Evolutionary conservation across 2,329 filamentous ascomycete genomes (phyloP).

Genomic region (Alternaria ethzedia): DNA sequence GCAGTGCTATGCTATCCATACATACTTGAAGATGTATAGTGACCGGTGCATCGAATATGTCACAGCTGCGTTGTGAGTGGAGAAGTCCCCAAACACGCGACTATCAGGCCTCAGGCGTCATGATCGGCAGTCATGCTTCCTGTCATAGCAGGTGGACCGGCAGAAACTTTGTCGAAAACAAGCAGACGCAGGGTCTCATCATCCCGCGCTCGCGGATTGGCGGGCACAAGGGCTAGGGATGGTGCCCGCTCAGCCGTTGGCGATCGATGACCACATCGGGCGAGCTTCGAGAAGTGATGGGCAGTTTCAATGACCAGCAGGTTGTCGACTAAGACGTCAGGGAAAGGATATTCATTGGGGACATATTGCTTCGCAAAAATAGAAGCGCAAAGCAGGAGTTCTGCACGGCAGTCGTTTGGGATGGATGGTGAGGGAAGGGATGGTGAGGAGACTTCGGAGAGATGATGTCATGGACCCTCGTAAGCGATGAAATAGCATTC

Average conservation of each 20-base stretch:
- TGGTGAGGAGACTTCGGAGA: background rate
- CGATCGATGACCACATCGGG: constrained; percentile 29
- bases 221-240: constrained; percentile 21
- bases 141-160: constrained; percentile 22
- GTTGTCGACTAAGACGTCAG: constrained; percentile 13
- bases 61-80: constrained; percentile 10
- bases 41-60: background rate
- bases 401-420: constrained; percentile 14
- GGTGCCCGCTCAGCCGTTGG: constrained; percentile 25
- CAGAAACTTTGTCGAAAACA: constrained; percentile 30
- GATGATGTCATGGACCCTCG: constrained; percentile 33
- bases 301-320: constrained; percentile 13
- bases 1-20: background rate
- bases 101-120: constrained; percentile 36
- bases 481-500: constrained; percentile 20
- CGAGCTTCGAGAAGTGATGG: constrained; percentile 21
- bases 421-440: constrained; percentile 8
- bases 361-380: constrained; percentile 23
- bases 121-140: constrained; percentile 32
- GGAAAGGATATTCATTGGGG: constrained; percentile 19
- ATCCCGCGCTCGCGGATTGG: constrained; percentile 27
- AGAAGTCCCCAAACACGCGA: constrained; percentile 7
- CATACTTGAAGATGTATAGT: constrained; percentile 3
- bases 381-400: constrained; percentile 27
- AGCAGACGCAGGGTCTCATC: constrained; percentile 34